Conservation (phyloP, 1,139 yeast genomes). For the Blastobotrys proliferans region DNA sequence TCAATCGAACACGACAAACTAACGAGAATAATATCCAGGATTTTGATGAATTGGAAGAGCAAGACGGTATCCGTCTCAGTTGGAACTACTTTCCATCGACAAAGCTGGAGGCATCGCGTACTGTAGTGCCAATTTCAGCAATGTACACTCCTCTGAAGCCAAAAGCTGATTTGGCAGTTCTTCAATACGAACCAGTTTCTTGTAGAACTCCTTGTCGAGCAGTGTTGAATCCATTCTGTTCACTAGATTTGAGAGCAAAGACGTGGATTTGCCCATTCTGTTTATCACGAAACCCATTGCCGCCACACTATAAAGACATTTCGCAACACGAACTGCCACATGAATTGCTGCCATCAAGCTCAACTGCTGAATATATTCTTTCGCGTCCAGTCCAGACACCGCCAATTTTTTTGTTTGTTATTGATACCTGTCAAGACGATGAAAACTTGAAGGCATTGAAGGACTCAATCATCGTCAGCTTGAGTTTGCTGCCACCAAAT, state of each 20-base stretch:
- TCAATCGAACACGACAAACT: background rate
- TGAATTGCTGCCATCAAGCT: slow-evolving; percentile 70
- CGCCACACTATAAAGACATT: slow-evolving; percentile 83
- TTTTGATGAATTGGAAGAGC: slow-evolving; percentile 82
- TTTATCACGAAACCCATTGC: slow-evolving; percentile 77
- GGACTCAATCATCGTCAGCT: slow-evolving; percentile 76
- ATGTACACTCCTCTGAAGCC: slow-evolving; percentile 87
- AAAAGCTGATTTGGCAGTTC: slow-evolving; percentile 73
- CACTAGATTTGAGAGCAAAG: slow-evolving; percentile 74
- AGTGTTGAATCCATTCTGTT: slow-evolving; percentile 78
- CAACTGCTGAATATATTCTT: slow-evolving; percentile 90
- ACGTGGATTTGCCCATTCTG: slow-evolving; percentile 92
- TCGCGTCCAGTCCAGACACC: slow-evolving; percentile 86
- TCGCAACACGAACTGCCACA: slow-evolving; percentile 80
- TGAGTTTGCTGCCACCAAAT: slow-evolving; percentile 85
- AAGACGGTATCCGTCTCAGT: slow-evolving; percentile 82
- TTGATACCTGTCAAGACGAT: slow-evolving; percentile 92
- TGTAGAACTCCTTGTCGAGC: slow-evolving; percentile 86
- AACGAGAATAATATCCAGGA: slow-evolving; percentile 39
- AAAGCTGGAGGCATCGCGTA: slow-evolving; percentile 82
- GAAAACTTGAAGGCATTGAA: slow-evolving; percentile 88
- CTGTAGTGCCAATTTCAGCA: slow-evolving; percentile 93
- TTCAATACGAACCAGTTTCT: slow-evolving; percentile 84
- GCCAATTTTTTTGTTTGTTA: slow-evolving; percentile 87
- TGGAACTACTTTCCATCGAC: slow-evolving; percentile 93